Percentiles rank a stretch among this genome's conserved stretches.
These are phyloP conservation scores for Marasmius oreades DNA, from an alignment of 1,284 basidiomycete species.

Conservation along the genomic window DNA sequence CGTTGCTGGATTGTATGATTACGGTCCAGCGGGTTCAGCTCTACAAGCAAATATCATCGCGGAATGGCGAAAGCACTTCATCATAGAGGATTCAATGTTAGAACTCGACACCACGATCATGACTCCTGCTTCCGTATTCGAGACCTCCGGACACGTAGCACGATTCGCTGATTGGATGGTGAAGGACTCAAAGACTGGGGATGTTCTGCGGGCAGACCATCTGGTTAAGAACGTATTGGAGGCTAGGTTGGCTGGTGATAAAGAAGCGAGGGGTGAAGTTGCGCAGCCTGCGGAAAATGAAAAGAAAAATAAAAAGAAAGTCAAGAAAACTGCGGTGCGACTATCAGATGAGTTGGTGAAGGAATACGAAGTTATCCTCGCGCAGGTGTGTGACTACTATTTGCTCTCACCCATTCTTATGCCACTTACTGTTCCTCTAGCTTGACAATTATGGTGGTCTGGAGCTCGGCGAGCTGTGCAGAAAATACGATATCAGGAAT, in stretches of 20 bases:
- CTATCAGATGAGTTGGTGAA: conserved; percentile 74
- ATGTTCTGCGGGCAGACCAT: conserved; percentile 97
- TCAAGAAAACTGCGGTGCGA: conserved; percentile 75
- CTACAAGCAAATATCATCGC: conserved; percentile 96
- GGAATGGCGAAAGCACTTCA: conserved; percentile 98
- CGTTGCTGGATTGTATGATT: conserved; percentile 95
- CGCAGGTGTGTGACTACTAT: conserved; percentile 55
- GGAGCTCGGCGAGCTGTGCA: conserved; percentile 87
- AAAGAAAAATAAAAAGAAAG: conserved; percentile 77
- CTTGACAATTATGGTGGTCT: conserved; percentile 94
- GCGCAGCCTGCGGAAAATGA: conserved; percentile 49
- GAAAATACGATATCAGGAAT: conserved; percentile 80
- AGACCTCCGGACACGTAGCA: conserved; percentile 97
- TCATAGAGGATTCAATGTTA: conserved; percentile 98
- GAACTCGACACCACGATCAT: conserved; percentile 98
- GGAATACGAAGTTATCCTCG: conserved; percentile 83
- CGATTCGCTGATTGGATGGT: conserved; percentile 99
- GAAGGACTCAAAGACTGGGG: conserved; percentile 91
- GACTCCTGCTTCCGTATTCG: conserved; percentile 94
- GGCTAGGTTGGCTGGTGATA: conserved; percentile 86
- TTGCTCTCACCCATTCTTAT: background rate
- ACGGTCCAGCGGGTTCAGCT: conserved; percentile 92
- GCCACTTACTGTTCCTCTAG: conserved; percentile 36
- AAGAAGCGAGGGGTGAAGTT: conserved; percentile 81
- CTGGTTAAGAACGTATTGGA: conserved; percentile 93